A percentile compares a stretch with the other conserved stretches of the same genome.
Conservation (phyloP, 2,329 filamentous ascomycete species). For the Phyllachora maydis region DNA sequence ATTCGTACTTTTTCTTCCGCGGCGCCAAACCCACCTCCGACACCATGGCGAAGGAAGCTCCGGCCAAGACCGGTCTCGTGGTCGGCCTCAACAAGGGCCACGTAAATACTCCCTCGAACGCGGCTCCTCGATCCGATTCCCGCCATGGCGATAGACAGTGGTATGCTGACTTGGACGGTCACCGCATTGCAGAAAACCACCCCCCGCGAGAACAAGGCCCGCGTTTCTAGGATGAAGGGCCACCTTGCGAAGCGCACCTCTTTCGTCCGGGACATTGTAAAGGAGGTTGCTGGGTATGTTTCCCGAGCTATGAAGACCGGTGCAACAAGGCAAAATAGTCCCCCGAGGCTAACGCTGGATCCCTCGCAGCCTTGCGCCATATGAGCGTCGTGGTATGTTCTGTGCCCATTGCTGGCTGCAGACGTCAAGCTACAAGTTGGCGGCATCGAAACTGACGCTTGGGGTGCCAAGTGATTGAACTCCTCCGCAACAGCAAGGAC, state of each 20-base stretch:
- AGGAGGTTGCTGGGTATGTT: conserved; percentile 97
- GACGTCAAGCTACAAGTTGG: too few relatives aligned
- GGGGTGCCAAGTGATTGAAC: conserved; percentile 98
- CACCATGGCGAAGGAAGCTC: conserved; percentile 38
- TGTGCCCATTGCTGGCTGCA: too few relatives aligned
- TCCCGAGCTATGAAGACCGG: too few relatives aligned
- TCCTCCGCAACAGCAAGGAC: conserved; percentile 97
- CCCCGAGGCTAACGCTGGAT: too few relatives aligned
- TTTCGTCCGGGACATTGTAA: conserved; percentile 93
- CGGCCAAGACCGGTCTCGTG: conserved; percentile 35
- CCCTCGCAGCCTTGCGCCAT: conserved; percentile 74
- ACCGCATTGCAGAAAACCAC: conserved; percentile 61
- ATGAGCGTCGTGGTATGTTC: conserved; percentile 97
- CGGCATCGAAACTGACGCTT: too few relatives aligned
- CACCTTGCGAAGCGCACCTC: conserved; percentile 91
- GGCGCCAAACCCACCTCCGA: conserved; percentile 7
- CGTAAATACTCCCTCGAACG: too few relatives aligned
- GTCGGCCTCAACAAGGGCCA: conserved; percentile 41
- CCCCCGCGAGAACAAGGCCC: conserved; percentile 54
- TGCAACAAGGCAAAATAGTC: too few relatives aligned
- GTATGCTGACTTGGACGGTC: too few relatives aligned
- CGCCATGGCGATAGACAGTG: too few relatives aligned
- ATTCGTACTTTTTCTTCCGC: too few relatives aligned
- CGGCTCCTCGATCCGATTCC: conserved; percentile 18
- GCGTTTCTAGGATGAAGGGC: conserved; percentile 76